These are phyloP conservation scores for Thermomyces lanuginosus DNA, from an alignment of 2,329 filamentous ascomycete genomes.

Conservation along the genomic window DNA sequence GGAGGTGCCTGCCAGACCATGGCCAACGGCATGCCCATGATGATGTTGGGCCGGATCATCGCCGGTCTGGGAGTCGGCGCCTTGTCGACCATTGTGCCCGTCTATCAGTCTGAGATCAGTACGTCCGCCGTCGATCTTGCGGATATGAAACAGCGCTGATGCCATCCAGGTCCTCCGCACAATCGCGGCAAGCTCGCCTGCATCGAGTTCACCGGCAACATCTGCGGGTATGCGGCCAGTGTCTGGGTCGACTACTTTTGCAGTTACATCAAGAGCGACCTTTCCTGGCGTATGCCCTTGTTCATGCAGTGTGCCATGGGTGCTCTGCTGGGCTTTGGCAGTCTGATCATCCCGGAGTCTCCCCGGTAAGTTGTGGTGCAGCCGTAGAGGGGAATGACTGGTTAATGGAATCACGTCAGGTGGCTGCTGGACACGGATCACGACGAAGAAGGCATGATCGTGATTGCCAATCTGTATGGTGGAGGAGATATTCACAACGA, in stretches of 20 bases:
- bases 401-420: constrained; percentile 31
- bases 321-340: constrained; percentile 64
- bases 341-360: constrained; percentile 87
- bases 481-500: constrained; percentile 87
- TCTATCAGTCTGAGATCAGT: constrained; percentile 77
- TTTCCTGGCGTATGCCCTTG: constrained; percentile 81
- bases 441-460: constrained; percentile 94
- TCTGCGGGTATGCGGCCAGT: constrained; percentile 85
- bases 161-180: constrained; percentile 60
- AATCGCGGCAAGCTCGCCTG: constrained; percentile 91
- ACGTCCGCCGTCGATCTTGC: neutral
- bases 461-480: constrained; percentile 94
- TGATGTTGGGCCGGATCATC: constrained; percentile 66
- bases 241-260: constrained; percentile 99
- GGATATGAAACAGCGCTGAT: constrained; percentile 1
- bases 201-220: constrained; percentile 96
- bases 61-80: constrained; percentile 77
- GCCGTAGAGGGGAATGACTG: constrained; percentile 12
- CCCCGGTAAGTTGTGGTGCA: constrained; percentile 45
- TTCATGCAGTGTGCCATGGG: constrained; percentile 94
- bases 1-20: constrained; percentile 76
- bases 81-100: constrained; percentile 78
- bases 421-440: constrained; percentile 97
- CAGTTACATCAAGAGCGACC: constrained; percentile 68
- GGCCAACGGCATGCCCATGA: constrained; percentile 71